Percentiles rank a stretch among this genome's conserved stretches.
Evolutionary conservation across 2,329 filamentous ascomycete species (phyloP).

Genomic region (Diaporthe vaccinii): DNA sequence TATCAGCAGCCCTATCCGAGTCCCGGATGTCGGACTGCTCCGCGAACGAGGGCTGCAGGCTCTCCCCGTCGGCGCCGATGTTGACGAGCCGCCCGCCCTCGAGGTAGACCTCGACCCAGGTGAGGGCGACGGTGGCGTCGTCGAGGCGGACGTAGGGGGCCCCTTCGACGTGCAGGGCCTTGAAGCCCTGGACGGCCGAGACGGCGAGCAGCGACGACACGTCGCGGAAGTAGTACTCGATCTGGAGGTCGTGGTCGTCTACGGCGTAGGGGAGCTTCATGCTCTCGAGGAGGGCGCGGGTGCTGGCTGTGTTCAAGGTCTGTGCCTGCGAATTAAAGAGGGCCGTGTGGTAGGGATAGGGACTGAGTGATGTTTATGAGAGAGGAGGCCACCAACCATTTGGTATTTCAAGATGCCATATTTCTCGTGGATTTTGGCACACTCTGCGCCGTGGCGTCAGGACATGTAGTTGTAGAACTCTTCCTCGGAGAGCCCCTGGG

Average conservation of each 20-base stretch:
- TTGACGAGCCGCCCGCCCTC: not conserved
- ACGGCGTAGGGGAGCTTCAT: conserved; percentile 10
- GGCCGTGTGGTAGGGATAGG: not conserved
- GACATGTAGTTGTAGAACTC: conserved; percentile 13
- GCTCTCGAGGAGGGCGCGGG: not conserved
- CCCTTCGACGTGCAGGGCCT: not conserved
- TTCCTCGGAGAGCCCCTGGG: not conserved
- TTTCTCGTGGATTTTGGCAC: conserved; percentile 4
- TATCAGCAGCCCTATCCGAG: conserved; percentile 3
- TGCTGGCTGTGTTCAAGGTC: conserved; percentile 19
- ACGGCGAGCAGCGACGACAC: not conserved
- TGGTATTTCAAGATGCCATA: not conserved
- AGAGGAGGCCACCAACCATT: not conserved
- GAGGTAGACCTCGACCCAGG: not conserved
- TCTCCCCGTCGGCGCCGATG: not conserved
- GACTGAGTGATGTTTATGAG: not conserved
- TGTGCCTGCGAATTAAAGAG: not conserved
- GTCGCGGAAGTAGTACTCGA: not conserved
- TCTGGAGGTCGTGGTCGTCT: conserved; percentile 17
- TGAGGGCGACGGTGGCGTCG: not conserved
- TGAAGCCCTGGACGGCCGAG: not conserved
- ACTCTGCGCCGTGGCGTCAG: conserved; percentile 1
- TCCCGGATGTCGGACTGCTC: conserved; percentile 12
- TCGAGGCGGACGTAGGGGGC: not conserved
- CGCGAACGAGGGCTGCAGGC: conserved; percentile 20